Evolutionary conservation across 2,329 filamentous ascomycete species (phyloP).

Genomic region (Monosporascus ibericus): DNA sequence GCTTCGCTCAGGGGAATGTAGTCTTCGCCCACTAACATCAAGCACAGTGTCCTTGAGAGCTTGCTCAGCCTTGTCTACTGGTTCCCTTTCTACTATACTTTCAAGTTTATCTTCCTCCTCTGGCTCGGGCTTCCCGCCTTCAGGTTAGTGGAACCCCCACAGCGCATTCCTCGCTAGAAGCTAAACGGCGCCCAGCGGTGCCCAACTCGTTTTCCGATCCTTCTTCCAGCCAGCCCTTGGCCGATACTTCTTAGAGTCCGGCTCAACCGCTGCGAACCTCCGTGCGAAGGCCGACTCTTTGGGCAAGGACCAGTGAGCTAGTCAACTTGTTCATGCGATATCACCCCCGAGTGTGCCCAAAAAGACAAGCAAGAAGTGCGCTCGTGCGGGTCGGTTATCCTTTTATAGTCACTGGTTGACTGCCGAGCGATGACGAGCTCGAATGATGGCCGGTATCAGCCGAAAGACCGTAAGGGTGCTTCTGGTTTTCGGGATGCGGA

Average conservation of each 20-base stretch:
- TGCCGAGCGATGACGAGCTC: background rate
- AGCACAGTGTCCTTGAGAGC: slow-evolving; percentile 65
- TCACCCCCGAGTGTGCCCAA: slow-evolving; percentile 10
- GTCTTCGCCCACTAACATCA: slow-evolving; percentile 6
- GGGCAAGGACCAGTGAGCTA: slow-evolving; percentile 60
- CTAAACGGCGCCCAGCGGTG: slow-evolving; percentile 57
- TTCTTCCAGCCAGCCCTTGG: slow-evolving; percentile 87
- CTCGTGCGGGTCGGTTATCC: slow-evolving; percentile 5
- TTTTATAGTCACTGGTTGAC: background rate
- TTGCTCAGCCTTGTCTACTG: slow-evolving; percentile 82
- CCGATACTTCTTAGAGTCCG: slow-evolving; percentile 72
- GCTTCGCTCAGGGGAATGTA: background rate
- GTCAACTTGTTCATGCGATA: slow-evolving; percentile 8
- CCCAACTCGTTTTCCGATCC: slow-evolving; percentile 93
- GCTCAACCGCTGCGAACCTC: slow-evolving; percentile 78
- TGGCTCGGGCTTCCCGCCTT: slow-evolving; percentile 97
- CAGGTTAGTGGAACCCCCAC: slow-evolving; percentile 55
- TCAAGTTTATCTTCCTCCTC: slow-evolving; percentile 96
- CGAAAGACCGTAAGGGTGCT: background rate
- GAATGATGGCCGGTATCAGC: background rate
- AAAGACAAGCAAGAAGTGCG: slow-evolving; percentile 10
- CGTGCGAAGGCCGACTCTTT: slow-evolving; percentile 79
- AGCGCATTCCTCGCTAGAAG: background rate
- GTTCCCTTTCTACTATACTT: slow-evolving; percentile 99
- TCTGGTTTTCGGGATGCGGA: background rate